Base-by-base conservation (phyloP, 1,284 basidiomycete species). In the Trametes sp. region DNA sequence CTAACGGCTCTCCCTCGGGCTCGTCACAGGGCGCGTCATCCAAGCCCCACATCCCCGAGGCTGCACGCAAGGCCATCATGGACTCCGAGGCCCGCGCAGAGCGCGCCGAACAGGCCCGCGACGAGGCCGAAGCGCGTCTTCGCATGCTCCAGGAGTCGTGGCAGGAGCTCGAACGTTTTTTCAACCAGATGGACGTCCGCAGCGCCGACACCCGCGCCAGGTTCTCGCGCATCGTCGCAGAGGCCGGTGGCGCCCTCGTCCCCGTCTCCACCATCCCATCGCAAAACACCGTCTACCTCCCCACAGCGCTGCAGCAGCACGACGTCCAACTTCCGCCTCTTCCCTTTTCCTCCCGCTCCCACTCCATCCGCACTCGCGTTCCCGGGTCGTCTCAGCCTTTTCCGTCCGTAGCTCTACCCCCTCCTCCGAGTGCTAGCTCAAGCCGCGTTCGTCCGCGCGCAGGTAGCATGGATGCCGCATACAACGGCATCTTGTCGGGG, bases 61-160 rank as follows among this genome's bases (percentile, higher is more conserved):
- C 62, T 29, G 72, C 79, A 42, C 71, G 78, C 28, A 76, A 77
- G 58, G 70, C 73, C 68, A 77, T 76, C 74, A 69, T 71, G 49
- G 83, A 87, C 2, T 81, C 77, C 61, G 85, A 88, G 63, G 77
- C 78, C 35, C 83, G 83, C 56, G 76, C 80, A 14, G 76, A 80
- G 31, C 76, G 76, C 56, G 82, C 84, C 13, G 85, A 90, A 73
- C 70, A 75, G 28, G 82, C 81, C 6, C 79, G 84, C 54, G 87
- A 88, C 65, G 87, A 89, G 3, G 81, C 84, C 9, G 82, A 85
- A 31, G 80, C 83, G 2, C 80, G 84, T 9, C 73, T 83, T 65
- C 77, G 80, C 60, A 73, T 80, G 57, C 69, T 88, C 54, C 72
- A 79, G 44, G 83, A 87, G 31, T 77, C 78, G 29, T 90, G 87